Percentiles rank a stretch among this genome's conserved stretches.
Evolutionary conservation across 495 filamentous ascomycete genomes (phyloP).

Genomic region (Cercophora sp.): DNA sequence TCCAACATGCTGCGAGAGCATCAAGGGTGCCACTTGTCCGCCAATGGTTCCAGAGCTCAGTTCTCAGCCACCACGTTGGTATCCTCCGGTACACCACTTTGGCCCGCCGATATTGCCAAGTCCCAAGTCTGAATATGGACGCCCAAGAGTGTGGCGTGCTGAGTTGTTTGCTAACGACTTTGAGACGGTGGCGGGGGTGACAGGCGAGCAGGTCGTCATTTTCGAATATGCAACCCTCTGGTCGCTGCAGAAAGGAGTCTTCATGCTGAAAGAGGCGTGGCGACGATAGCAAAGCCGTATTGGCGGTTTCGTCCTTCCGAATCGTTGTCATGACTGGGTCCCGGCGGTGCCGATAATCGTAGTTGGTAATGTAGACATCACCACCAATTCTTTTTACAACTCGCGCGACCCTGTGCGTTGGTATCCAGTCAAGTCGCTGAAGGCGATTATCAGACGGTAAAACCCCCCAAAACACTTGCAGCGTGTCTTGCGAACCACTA

Average conservation of each 20-base stretch:
- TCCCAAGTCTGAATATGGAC: constrained; percentile 7
- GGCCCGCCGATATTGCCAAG: constrained; percentile 15
- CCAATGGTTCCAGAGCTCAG: constrained; percentile 63
- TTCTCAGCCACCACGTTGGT: constrained; percentile 56
- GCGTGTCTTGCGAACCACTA: not conserved
- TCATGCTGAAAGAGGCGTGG: constrained; percentile 24
- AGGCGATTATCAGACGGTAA: constrained; percentile 8
- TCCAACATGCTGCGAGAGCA: constrained; percentile 58
- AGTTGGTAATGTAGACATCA: constrained; percentile 15
- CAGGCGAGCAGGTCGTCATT: constrained; percentile 24
- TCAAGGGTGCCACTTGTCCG: constrained; percentile 56
- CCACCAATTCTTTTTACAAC: constrained; percentile 10
- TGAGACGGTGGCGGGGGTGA: constrained; percentile 14
- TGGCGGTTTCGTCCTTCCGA: constrained; percentile 7
- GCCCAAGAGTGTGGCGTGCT: constrained; percentile 1
- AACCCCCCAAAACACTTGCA: constrained; percentile 25
- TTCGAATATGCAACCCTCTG: constrained; percentile 19
- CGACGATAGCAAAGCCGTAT: constrained; percentile 1
- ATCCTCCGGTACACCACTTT: constrained; percentile 18
- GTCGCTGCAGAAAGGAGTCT: constrained; percentile 15
- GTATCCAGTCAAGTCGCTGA: constrained; percentile 19
- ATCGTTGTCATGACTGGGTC: constrained; percentile 22
- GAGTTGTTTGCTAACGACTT: no score
- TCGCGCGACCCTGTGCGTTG: constrained; percentile 20
- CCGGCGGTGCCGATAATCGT: constrained; percentile 24